Base-by-base conservation (phyloP, 2,329 filamentous ascomycete genomes). In the Zasmidium cellare region DNA sequence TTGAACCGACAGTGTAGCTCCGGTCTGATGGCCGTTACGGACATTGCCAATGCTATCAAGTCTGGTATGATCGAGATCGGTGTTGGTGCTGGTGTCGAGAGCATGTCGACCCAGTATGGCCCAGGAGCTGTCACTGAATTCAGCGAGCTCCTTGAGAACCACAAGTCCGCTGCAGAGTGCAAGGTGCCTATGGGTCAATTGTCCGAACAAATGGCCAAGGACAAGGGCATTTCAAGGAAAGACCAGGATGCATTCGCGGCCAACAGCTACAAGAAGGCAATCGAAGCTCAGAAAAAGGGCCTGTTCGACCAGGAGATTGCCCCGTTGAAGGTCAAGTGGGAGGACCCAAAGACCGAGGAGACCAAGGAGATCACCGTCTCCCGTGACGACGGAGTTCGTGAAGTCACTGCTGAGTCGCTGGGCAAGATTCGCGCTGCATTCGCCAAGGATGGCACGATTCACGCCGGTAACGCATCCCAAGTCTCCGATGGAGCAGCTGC, bases 131-230 rank as follows among this genome's bases (percentile, higher is more conserved):
- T 97, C 16, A 85, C 87, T 61, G 94, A 97, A 77, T 97, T 97
- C 83, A 94, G 90, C 25, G 91, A 96, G 51, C 84, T 91, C 53
- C 86, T 97, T 63, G 90, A 97, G 72, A 84, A 80, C 69, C 84
- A 93, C 80, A 83, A 86, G 64, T 88, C 94, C 73, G 84, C 92
- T 22, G 89, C 89, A 70, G 96, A 97, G 84, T 99, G 94, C 87
- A 97, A 96, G 80, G 93, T 97, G 2, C 88, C 92, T 74, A 97
- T 97, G 94, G 93, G 93, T 68, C 84, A 92, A 11, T 82, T 97
- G 51, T 96, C 91, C 24, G 94, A 99, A 78, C 77, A 93, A 71
- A 97, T 97, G 93, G 94, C 93, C 67, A 89, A 91, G 77, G 91
- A 92, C 74, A 86, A 88, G 69, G 81, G 83, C 58, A 85, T 97